Base-by-base conservation (phyloP, 2,329 filamentous ascomycete species). In the Colletotrichum gloeosporioides region DNA sequence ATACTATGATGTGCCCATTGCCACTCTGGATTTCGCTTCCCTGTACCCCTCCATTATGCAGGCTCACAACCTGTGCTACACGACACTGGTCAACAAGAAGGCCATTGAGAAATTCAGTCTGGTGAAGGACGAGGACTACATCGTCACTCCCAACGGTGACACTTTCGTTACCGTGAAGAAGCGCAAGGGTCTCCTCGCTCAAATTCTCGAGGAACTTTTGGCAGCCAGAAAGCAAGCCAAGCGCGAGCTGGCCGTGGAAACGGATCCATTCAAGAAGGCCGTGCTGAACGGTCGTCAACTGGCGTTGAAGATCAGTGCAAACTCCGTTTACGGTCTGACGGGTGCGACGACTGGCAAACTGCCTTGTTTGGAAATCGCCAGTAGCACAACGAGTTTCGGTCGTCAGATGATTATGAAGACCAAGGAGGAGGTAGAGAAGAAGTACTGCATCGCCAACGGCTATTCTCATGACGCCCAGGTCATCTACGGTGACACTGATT, bases 381-480 rank as follows among this genome's bases (percentile, higher is more conserved):
- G 96, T 87, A 98, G 96, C 86, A 99, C 97, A 16, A 99, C 97
- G 3, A 96, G 95, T 87, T 99, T 98, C 82, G 97, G 97, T 79
- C 95, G 97, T 80, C 95, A 98, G 83, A 99, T 99, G 97, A 99
- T 99, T 88, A 96, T 99, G 85, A 97, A 93, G 87, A 99, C 97
- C 1, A 99, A 98, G 85, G 91, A 94, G n/a, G 97, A 99, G 83
- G 97, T 99, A 8, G 96, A 99, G 85, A 90, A 91, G 55, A 93
- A 92, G 79, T 99, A 98, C 85, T 96, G 92, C 65, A 96, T 98
- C 73, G 95, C 95, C 66, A 99, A 99, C 81, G 97, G 97, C 22
- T 99, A 99, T 85, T 92, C 91, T 3, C 95, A 99, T 83, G 95
- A 99, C 84, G 97, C 97, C 0, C 93, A 98, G 83, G 97, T 99